Evolutionary conservation across 1,284 basidiomycete species (phyloP).

Genomic region (Malassezia furfur): DNA sequence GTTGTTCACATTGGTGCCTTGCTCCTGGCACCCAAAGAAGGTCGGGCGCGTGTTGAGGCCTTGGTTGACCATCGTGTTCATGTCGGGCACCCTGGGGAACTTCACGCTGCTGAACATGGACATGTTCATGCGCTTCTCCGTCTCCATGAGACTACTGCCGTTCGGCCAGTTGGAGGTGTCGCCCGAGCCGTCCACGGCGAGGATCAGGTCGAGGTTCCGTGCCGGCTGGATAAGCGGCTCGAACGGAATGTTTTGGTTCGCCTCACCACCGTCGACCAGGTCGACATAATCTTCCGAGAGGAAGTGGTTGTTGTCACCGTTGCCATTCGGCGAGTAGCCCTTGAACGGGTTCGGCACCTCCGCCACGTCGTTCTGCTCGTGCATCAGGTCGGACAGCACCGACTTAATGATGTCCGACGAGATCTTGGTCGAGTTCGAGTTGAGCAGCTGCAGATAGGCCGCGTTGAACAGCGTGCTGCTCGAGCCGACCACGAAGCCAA

Average conservation of each 20-base stretch:
- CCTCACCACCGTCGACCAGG: constrained; percentile 37
- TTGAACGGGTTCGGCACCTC: constrained; percentile 51
- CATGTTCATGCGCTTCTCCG: constrained; percentile 28
- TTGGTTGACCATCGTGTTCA: constrained; percentile 56
- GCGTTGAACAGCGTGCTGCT: constrained; percentile 49
- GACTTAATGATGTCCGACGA: constrained; percentile 26
- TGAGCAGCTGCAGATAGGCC: constrained; percentile 33
- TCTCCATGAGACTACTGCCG: constrained; percentile 50
- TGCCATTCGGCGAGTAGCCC: constrained; percentile 39
- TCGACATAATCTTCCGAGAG: constrained; percentile 28
- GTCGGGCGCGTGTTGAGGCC: constrained; percentile 63
- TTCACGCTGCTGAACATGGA: constrained; percentile 30
- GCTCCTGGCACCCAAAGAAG: constrained; percentile 61
- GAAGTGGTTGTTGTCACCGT: constrained; percentile 20
- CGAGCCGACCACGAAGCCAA: constrained; percentile 35
- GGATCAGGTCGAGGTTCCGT: constrained; percentile 59
- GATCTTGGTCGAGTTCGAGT: constrained; percentile 22
- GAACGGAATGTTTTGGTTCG: constrained; percentile 57
- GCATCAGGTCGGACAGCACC: constrained; percentile 22
- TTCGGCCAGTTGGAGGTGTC: constrained; percentile 60
- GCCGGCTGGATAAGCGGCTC: constrained; percentile 59
- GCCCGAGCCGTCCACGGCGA: constrained; percentile 61
- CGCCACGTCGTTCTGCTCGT: constrained; percentile 51
- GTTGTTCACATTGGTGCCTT: constrained; percentile 30
- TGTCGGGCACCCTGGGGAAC: constrained; percentile 51